Evolutionary conservation across 108 stramenopile genomes (phyloP).

Genomic region (Schizochytrium sp.): DNA sequence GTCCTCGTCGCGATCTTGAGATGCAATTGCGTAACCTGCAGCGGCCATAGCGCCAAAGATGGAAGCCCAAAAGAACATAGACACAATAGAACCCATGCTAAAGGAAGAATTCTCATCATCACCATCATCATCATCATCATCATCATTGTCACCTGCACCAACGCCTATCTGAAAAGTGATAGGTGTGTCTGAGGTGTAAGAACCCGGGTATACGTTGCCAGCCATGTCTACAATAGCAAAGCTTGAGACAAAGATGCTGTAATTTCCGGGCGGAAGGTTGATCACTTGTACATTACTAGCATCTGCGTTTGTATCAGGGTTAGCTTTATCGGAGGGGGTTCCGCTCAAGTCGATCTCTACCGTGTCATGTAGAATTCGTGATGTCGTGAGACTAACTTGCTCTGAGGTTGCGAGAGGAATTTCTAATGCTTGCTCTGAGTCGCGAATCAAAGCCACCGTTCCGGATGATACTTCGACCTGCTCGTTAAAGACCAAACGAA

Average conservation of each 20-base stretch:
- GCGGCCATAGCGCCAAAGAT: too few relatives aligned
- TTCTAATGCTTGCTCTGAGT: neutral
- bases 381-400: neutral
- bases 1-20: too few relatives aligned
- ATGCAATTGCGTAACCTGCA: too few relatives aligned
- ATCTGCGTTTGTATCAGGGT: too few relatives aligned
- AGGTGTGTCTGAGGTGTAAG: neutral
- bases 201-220: neutral
- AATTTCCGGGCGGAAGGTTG: neutral
- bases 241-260: neutral
- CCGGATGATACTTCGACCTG: neutral
- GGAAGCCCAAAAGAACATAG: too few relatives aligned
- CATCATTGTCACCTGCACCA: too few relatives aligned
- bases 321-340: too few relatives aligned
- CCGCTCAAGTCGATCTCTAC: neutral
- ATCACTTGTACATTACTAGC: neutral
- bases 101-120: too few relatives aligned
- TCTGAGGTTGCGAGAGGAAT: too few relatives aligned
- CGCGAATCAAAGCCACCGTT: neutral
- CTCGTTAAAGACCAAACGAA: neutral
- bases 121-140: too few relatives aligned
- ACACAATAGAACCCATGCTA: too few relatives aligned
- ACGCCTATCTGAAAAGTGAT: neutral
- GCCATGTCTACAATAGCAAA: constrained; percentile 33
- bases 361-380: neutral